Conservation (phyloP, 164 flowering plant species). For the Nymphaea colorata region DNA sequence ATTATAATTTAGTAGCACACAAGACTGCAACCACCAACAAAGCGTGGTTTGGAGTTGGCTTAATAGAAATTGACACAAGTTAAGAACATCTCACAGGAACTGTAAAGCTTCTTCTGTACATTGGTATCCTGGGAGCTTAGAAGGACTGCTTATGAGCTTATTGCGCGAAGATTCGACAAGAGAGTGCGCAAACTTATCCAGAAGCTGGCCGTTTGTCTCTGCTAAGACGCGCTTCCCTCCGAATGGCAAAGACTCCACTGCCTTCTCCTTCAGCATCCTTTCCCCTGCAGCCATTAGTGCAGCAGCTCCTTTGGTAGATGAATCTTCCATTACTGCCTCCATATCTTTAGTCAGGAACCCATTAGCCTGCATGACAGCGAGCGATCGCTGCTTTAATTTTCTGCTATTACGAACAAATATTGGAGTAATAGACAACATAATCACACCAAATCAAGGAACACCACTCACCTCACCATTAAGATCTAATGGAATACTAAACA, state of each 20-base stretch:
- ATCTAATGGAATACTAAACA: too few relatives aligned
- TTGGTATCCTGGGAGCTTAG: slow-evolving; percentile 19
- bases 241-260: slow-evolving; percentile 79
- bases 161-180: slow-evolving; percentile 55
- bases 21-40: background rate
- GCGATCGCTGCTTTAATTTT: background rate
- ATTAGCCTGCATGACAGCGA: slow-evolving; percentile 32
- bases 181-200: slow-evolving; percentile 61
- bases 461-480: too few relatives aligned
- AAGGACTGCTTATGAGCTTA: slow-evolving; percentile 73
- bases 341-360: slow-evolving; percentile 15
- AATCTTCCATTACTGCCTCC: slow-evolving; percentile 1
- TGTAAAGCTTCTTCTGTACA: background rate
- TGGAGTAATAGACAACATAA: too few relatives aligned
- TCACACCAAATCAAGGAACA: too few relatives aligned
- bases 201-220: slow-evolving; percentile 77
- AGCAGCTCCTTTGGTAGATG: background rate
- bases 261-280: slow-evolving; percentile 45
- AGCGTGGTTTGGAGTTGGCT: background rate
- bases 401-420: too few relatives aligned
- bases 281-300: slow-evolving; percentile 3
- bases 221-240: slow-evolving; percentile 86
- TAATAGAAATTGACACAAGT: background rate
- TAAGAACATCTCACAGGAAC: background rate
- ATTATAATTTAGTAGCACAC: background rate